Evolutionary conservation across 257 asterid genomes (phyloP).

Genomic region (Verbena officinalis): DNA sequence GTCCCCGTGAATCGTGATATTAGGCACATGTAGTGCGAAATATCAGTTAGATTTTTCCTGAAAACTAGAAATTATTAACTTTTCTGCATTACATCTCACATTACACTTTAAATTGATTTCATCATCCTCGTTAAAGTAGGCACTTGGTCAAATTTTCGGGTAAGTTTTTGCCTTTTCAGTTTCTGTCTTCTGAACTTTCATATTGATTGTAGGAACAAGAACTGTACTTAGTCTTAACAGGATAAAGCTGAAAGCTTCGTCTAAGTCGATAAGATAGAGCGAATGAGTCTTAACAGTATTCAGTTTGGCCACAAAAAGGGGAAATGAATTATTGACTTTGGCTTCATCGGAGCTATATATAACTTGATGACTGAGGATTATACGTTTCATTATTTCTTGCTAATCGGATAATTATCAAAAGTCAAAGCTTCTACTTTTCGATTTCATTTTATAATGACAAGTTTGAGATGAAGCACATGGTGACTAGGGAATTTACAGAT

Average conservation of each 20-base stretch:
- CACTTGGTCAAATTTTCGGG: constrained; percentile 24
- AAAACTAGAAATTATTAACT: constrained; percentile 27
- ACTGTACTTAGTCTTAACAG: no score
- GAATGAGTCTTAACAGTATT: constrained; percentile 20
- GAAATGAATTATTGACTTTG: constrained; percentile 15
- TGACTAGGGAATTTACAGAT: constrained; percentile 11
- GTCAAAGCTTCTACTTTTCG: constrained; percentile 33
- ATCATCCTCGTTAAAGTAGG: no score
- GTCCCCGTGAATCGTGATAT: not conserved
- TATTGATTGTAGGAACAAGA: no score
- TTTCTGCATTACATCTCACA: not conserved
- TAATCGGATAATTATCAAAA: constrained; percentile 26
- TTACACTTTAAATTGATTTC: no score
- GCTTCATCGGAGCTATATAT: constrained; percentile 2
- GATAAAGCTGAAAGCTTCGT: no score
- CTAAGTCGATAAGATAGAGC: not conserved
- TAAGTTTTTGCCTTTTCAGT: constrained; percentile 19
- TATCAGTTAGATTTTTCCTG: not conserved
- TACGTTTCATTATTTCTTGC: constrained; percentile 25
- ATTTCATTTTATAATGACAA: constrained; percentile 21
- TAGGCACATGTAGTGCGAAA: not conserved
- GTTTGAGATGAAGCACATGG: constrained; percentile 33
- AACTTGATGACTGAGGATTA: constrained; percentile 22
- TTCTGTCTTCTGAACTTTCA: no score
- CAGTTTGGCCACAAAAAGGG: not conserved